A percentile compares a stretch with the other conserved stretches of the same genome.
Conservation (phyloP, 495 filamentous ascomycete genomes). For the Bacidia rubella region DNA sequence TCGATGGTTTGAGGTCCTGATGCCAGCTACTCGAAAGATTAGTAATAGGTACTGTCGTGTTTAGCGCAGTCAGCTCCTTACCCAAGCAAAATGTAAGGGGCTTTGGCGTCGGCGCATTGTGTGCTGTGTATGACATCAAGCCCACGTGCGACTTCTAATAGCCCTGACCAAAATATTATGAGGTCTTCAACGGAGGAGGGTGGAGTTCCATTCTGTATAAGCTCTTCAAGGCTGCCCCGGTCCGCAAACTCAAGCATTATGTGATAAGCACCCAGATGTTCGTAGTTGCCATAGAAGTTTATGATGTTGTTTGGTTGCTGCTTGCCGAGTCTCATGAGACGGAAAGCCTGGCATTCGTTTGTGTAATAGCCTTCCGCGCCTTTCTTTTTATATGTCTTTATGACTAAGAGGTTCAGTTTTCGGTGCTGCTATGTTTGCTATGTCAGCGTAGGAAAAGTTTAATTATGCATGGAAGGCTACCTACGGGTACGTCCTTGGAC, state of each 20-base stretch:
- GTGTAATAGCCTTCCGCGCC: conserved; percentile 22
- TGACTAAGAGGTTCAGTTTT: conserved; percentile 20
- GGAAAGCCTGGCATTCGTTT: conserved; percentile 23
- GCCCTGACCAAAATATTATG: conserved; percentile 25
- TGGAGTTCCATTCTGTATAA: conserved; percentile 20
- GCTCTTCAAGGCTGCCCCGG: conserved; percentile 28
- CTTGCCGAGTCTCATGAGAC: conserved; percentile 14
- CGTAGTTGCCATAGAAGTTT: conserved; percentile 30
- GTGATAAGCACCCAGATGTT: conserved; percentile 24
- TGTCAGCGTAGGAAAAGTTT: neutral
- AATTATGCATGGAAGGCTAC: neutral
- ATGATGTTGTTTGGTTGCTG: conserved; percentile 22
- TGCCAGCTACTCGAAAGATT: conserved; percentile 18
- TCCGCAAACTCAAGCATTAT: conserved; percentile 35
- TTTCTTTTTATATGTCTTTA: conserved; percentile 27
- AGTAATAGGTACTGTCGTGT: too few relatives aligned
- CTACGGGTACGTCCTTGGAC: neutral
- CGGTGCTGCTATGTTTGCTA: neutral
- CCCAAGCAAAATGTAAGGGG: neutral
- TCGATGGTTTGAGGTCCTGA: conserved; percentile 28
- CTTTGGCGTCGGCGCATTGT: neutral
- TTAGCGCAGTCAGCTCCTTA: neutral
- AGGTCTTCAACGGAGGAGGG: conserved; percentile 24
- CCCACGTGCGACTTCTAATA: neutral
- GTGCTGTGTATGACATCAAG: neutral